These are phyloP conservation scores for Deuterostichococcus epilithicus DNA, from an alignment of 139 green algal species.

Conservation along the genomic window DNA sequence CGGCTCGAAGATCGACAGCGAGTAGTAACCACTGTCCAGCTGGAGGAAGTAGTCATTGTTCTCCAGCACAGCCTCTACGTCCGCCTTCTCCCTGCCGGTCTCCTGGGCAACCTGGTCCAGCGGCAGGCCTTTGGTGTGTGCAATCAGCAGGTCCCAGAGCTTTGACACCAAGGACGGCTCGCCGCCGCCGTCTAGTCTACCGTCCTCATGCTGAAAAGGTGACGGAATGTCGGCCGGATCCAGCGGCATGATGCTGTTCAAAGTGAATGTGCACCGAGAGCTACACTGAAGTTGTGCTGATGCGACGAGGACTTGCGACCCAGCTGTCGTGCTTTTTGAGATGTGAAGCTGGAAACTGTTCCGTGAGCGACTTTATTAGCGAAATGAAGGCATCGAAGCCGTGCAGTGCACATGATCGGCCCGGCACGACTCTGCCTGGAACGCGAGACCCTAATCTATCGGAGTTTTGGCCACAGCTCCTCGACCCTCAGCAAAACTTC, in stretches of 20 bases:
- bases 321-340: too few relatives aligned
- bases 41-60: neutral
- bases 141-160: neutral
- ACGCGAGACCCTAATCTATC: too few relatives aligned
- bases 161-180: neutral
- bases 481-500: too few relatives aligned
- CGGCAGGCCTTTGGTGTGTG: neutral
- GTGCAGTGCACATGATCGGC: too few relatives aligned
- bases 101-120: neutral
- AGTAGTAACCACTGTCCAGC: neutral
- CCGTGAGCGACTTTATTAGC: too few relatives aligned
- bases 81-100: neutral
- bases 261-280: neutral
- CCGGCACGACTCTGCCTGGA: too few relatives aligned
- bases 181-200: neutral
- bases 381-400: too few relatives aligned
- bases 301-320: too few relatives aligned
- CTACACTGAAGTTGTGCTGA: neutral
- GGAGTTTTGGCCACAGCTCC: too few relatives aligned
- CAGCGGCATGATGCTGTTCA: neutral
- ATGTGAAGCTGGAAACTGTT: too few relatives aligned
- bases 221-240: neutral
- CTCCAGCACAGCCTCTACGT: neutral
- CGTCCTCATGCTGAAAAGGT: neutral
- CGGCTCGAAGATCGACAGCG: neutral